Base-by-base conservation (phyloP, 1,139 yeast genomes). In the Kluyveromyces marxianus region DNA sequence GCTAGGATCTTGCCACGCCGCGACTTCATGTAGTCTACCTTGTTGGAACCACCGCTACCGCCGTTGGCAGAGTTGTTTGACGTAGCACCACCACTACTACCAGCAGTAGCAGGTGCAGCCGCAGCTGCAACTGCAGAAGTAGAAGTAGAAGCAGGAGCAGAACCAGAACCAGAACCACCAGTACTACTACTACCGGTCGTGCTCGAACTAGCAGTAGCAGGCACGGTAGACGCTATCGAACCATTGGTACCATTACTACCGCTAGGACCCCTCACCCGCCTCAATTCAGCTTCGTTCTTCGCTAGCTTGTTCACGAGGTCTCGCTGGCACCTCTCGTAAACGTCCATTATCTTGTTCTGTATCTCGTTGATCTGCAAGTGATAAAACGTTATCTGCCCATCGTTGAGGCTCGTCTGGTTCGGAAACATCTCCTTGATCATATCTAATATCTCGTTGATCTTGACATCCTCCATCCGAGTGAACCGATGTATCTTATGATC, bases 321-420 rank as follows among this genome's bases (percentile, higher is more conserved):
- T 4, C 30, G 47, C 37, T 53, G 52, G 44, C 52, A 57, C 30
- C 35, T 37, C 26, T 49, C 50, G 44, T 48, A 54, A 37, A 54
- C 53, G 4, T 49, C 50, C 27, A 48, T 45, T 7, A 58, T 48
- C 39, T 50, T 46, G 26, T 48, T 50, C 35, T 54, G 54, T 34
- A 61, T 47, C 41, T 58, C 62, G 4, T 45, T 48, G 31, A 61
- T 46, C 41, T 58, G 57, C 35, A 61, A 46, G 44, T 59, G 56
- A 44, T 60, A 62, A 50, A 61, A 60, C 34, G 57, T 58, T 31
- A 61, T 46, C 43, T 60, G 64, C 2, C 66, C 66, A 48, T 60
- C 65, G 5, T 54, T 50, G 27, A 61, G 48, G 14, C 61, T 54
- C 7, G 60, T 57, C 41, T 60, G 59, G 39, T 56, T 55, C 3